A percentile compares a stretch with the other conserved stretches of the same genome.
Conservation (phyloP, 495 filamentous ascomycete species). For the Talaromyces adpressus region DNA sequence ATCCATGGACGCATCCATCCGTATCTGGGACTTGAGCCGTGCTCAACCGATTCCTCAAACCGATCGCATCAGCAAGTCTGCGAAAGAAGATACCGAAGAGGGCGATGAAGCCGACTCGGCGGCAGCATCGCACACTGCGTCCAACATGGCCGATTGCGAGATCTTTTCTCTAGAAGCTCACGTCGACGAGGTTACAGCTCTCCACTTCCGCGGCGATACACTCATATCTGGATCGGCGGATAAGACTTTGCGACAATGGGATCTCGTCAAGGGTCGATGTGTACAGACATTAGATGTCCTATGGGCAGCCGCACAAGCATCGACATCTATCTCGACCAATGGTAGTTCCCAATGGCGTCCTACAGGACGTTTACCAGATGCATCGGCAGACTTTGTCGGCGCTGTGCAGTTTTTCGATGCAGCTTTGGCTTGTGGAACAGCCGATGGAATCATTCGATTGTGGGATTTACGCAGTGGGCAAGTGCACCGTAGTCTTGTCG, state of each 20-base stretch:
- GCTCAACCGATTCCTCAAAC: conserved; percentile 53
- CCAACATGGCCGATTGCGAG: conserved; percentile 78
- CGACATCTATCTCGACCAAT: conserved; percentile 55
- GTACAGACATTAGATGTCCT: conserved; percentile 98
- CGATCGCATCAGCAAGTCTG: conserved; percentile 57
- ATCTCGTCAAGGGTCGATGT: conserved; percentile 89
- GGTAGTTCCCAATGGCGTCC: conserved; percentile 47
- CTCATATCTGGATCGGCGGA: conserved; percentile 94
- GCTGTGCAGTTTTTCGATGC: conserved; percentile 95
- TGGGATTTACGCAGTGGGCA: conserved; percentile 97
- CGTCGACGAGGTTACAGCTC: conserved; percentile 88
- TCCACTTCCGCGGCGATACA: conserved; percentile 81
- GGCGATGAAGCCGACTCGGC: conserved; percentile 44
- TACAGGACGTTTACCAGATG: conserved; percentile 53
- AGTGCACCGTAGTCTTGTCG: conserved; percentile 91
- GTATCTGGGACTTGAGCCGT: conserved; percentile 83
- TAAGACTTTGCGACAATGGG: conserved; percentile 97
- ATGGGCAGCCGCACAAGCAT: conserved; percentile 93
- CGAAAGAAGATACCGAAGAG: conserved; percentile 52
- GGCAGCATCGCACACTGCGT: conserved; percentile 50
- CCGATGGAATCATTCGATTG: conserved; percentile 93
- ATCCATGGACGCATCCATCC: conserved; percentile 91
- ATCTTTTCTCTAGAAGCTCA: conserved; percentile 84
- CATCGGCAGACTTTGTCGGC: conserved; percentile 86
- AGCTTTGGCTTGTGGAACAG: conserved; percentile 94